Conservation (phyloP, 139 green algal species). For the Parachlorella kessleri region DNA sequence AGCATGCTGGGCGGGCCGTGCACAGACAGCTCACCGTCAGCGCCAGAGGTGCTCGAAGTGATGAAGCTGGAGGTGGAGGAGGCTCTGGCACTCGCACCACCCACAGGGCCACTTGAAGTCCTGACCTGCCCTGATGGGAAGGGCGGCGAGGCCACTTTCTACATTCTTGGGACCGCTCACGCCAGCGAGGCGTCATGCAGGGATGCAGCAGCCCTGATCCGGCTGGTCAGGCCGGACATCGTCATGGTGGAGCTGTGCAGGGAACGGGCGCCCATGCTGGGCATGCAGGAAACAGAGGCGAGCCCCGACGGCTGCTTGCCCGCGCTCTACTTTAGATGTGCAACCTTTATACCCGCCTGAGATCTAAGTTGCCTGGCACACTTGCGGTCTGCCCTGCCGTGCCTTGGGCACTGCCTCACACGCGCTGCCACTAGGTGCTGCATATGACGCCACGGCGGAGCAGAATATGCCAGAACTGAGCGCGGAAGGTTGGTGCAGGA, state of each 20-base stretch:
- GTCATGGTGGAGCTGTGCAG: slow-evolving; percentile 7
- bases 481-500: no score
- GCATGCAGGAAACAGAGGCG: no score
- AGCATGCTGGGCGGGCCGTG: no score
- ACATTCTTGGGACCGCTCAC: slow-evolving; percentile 1
- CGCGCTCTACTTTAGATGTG: no score
- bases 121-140: neutral
- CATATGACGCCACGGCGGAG: neutral
- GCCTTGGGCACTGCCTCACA: neutral
- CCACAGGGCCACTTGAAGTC: no score
- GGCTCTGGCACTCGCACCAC: no score
- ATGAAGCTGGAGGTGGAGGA: no score
- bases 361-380: neutral
- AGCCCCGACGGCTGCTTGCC: no score
- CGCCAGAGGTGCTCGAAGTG: no score
- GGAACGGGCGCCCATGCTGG: slow-evolving; percentile 8
- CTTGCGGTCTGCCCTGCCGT: neutral
- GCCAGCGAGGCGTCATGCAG: neutral
- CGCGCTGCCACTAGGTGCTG: neutral
- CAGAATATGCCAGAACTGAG: neutral
- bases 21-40: no score
- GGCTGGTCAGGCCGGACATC: neutral
- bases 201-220: neutral
- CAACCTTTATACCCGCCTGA: no score
- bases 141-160: neutral